Evolutionary conservation across 495 filamentous ascomycete species (phyloP), one percentile per base, ranked within the genome.

Genomic region (Penicillium goetzii): DNA sequence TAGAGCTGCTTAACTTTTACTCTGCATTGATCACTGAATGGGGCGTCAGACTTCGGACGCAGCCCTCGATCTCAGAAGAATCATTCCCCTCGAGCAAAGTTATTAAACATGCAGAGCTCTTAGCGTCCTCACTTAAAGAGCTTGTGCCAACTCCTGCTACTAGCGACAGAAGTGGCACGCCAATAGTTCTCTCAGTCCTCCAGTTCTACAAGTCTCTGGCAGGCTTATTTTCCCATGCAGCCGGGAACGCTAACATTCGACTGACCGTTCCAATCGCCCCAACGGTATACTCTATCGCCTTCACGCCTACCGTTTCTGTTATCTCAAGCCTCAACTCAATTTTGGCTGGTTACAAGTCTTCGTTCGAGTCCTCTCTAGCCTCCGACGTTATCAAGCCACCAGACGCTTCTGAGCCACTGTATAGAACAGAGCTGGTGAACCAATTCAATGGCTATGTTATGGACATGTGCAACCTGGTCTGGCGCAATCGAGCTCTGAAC

Each of bases 381-480:
- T 77, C 79, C 0, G 43, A 73, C 51, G 63, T 66, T 12, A 67
- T 80, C 6, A 74, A 76, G 62, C 26, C 61, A 19, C 68, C 69
- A 19, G 58, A 70, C 56, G 38, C 78, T 65, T 11, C 77, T 59
- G 58, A 73, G 61, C 54, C 83, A 78, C 62, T 84, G 78, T 64
- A 81, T 74, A 52, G 76, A 75, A 64, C 85, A 83, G 66, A 85
- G 3, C 53, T 79, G 4, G 78, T 92, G 56, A 82, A 85, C 45
- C 80, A 84, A 23, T 94, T 95, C 78, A 97, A 97, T 73, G 89
- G 89, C 10, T 92, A 89, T 68, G 82, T 96, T 33, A 95, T 95
- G 89, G 93, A 97, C 68, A 83, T 92, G 43, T 95, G 91, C 78
- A 96, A 97, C 68, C 84, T 91, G 50, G 66, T 96, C 15, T 96